Conservation (phyloP, 2,329 filamentous ascomycete species). For the Alternaria longipes region DNA sequence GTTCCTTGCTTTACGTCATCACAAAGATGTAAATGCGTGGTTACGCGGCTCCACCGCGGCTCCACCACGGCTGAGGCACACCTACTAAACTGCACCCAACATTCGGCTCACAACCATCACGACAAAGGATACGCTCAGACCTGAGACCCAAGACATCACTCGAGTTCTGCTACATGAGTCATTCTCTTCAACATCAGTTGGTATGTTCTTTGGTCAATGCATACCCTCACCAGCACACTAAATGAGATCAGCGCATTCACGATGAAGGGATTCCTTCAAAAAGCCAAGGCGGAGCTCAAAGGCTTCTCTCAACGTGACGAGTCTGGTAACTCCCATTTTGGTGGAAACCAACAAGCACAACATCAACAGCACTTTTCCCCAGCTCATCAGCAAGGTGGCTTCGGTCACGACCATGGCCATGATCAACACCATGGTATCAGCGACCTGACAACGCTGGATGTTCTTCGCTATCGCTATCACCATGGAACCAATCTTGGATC, state of each 20-base stretch:
- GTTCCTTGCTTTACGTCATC: constrained; percentile 22
- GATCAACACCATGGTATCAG: constrained; percentile 45
- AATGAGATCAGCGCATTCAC: constrained; percentile 17
- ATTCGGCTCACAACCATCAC: neutral
- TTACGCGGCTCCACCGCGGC: constrained; percentile 19
- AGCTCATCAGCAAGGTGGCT: neutral
- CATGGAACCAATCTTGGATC: constrained; percentile 68
- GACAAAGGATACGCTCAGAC: neutral
- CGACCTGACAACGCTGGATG: constrained; percentile 50
- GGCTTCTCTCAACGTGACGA: constrained; percentile 18
- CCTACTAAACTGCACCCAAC: neutral
- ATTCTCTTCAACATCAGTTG: neutral
- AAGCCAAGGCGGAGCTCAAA: constrained; percentile 39
- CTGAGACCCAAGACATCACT: neutral
- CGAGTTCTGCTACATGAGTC: neutral
- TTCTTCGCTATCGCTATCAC: constrained; percentile 67
- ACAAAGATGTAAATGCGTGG: constrained; percentile 12
- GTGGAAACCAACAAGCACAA: neutral
- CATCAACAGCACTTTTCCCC: constrained; percentile 9
- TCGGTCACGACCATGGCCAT: neutral
- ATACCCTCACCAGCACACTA: constrained; percentile 10
- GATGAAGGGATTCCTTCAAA: constrained; percentile 43
- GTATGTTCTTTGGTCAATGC: constrained; percentile 5
- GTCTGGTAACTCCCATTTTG: neutral
- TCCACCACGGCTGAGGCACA: neutral